Conservation (phyloP, 495 filamentous ascomycete species). For the Podospora pseudocomata region DNA sequence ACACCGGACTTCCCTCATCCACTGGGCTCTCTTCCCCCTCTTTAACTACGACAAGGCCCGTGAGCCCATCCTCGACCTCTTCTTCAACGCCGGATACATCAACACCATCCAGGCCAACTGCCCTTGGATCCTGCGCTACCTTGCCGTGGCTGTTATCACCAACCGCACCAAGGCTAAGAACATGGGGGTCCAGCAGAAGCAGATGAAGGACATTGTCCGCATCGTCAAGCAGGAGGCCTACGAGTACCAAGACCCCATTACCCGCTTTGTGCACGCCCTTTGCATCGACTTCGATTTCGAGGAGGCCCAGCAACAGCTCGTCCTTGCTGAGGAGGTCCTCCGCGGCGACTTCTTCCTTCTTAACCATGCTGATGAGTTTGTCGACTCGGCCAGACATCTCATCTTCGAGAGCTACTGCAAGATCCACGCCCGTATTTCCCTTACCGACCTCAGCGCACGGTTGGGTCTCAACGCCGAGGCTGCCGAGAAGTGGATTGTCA, state of each 20-base stretch:
- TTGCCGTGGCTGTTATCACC: constrained; percentile 92
- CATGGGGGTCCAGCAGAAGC: constrained; percentile 87
- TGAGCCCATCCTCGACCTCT: constrained; percentile 86
- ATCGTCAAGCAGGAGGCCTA: constrained; percentile 95
- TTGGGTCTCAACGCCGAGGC: constrained; percentile 88
- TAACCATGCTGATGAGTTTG: constrained; percentile 78
- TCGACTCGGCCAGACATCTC: constrained; percentile 89
- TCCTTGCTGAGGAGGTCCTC: constrained; percentile 86
- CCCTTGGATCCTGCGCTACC: constrained; percentile 94
- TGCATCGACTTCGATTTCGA: constrained; percentile 99
- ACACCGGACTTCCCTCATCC: constrained; percentile 93
- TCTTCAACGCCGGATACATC: constrained; percentile 95
- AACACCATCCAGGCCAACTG: constrained; percentile 98
- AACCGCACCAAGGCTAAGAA: constrained; percentile 82
- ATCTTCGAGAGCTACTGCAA: constrained; percentile 99
- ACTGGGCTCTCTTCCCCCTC: constrained; percentile 98
- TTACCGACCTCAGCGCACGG: constrained; percentile 89
- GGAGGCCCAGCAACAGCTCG: constrained; percentile 89
- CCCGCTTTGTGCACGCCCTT: constrained; percentile 91
- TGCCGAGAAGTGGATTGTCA: constrained; percentile 99
- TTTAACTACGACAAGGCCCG: constrained; percentile 94
- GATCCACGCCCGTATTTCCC: constrained; percentile 97
- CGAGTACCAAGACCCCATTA: constrained; percentile 94
- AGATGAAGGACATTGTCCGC: constrained; percentile 92
- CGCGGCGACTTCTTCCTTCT: constrained; percentile 94